Evolutionary conservation across 148 eudicot species (phyloP).

Genomic region (Bassia scoparia): DNA sequence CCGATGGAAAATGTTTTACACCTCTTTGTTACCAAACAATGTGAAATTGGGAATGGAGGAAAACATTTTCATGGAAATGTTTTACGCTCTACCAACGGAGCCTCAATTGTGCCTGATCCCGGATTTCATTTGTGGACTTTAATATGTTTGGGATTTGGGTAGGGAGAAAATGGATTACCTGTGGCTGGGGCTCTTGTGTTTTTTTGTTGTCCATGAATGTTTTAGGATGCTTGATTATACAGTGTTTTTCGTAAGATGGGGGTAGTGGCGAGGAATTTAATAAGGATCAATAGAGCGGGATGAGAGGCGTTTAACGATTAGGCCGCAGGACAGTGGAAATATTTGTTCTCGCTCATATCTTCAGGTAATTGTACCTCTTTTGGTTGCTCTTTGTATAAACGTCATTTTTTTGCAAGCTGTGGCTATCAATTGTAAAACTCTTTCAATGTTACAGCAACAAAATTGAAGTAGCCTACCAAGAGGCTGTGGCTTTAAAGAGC

Average conservation of each 20-base stretch:
- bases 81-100: no score
- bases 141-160: no score
- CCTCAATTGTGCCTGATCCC: no score
- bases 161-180: neutral
- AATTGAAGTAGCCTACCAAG: slow-evolving; percentile 92
- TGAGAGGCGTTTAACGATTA: slow-evolving; percentile 80
- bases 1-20: no score
- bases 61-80: no score
- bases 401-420: neutral
- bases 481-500: slow-evolving; percentile 95
- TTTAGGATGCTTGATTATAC: slow-evolving; percentile 5
- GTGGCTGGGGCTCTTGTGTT: neutral
- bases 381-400: neutral
- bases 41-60: no score
- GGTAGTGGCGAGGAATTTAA: slow-evolving; percentile 71
- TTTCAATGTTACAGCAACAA: slow-evolving; percentile 55
- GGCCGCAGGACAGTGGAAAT: slow-evolving; percentile 96
- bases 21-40: no score
- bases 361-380: slow-evolving; percentile 44
- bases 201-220: neutral
- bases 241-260: slow-evolving; percentile 56
- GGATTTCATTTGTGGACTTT: no score
- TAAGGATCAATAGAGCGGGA: slow-evolving; percentile 88
- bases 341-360: slow-evolving; percentile 76
- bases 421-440: neutral